Percentiles rank a stretch among this genome's conserved stretches.
phyloP scores from a whole-genome alignment of 2,329 filamentous ascomycete species.

The Microcyclospora tardicrescens region DNA sequence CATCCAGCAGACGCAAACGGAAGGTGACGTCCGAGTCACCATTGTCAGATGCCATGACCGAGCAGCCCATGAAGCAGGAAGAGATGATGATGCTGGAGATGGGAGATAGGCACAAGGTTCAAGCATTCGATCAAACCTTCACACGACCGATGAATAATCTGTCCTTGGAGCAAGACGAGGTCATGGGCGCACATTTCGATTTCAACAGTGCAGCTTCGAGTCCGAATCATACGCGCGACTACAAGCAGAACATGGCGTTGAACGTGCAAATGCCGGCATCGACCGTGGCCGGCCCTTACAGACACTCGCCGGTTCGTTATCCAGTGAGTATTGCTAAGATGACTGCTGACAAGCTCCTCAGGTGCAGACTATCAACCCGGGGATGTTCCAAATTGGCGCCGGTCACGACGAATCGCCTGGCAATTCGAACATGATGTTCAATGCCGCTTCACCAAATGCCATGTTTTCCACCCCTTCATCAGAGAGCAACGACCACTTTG shows the following conservation, averaged over 20 bases:
- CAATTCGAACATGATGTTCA: constrained; percentile 17
- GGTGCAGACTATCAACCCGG: constrained; percentile 22
- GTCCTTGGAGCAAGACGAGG: constrained; percentile 24
- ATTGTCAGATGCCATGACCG: constrained; percentile 13
- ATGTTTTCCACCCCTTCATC: constrained; percentile 27
- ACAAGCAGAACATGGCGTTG: constrained; percentile 17
- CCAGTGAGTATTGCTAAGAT: background rate
- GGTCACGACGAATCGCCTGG: constrained; percentile 21
- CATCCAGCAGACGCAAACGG: constrained; percentile 27
- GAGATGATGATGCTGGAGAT: constrained; percentile 15
- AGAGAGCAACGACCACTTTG: constrained; percentile 22
- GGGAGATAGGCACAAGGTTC: constrained; percentile 12
- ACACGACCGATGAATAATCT: constrained; percentile 21
- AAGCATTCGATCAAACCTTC: constrained; percentile 17
- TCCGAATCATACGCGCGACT: constrained; percentile 26
- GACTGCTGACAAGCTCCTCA: constrained; percentile 1
- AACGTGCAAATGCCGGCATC: constrained; percentile 13
- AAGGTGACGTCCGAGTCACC: constrained; percentile 28
- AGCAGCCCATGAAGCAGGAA: constrained; percentile 16
- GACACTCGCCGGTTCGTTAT: constrained; percentile 16
- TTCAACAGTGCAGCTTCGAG: constrained; percentile 49
- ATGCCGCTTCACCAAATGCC: constrained; percentile 20
- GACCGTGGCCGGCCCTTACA: constrained; percentile 10
- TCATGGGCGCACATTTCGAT: constrained; percentile 41
- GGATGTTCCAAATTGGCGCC: constrained; percentile 19